phyloP scores from a whole-genome alignment of 345 rosid genomes.

The Corymbia maculata region DNA sequence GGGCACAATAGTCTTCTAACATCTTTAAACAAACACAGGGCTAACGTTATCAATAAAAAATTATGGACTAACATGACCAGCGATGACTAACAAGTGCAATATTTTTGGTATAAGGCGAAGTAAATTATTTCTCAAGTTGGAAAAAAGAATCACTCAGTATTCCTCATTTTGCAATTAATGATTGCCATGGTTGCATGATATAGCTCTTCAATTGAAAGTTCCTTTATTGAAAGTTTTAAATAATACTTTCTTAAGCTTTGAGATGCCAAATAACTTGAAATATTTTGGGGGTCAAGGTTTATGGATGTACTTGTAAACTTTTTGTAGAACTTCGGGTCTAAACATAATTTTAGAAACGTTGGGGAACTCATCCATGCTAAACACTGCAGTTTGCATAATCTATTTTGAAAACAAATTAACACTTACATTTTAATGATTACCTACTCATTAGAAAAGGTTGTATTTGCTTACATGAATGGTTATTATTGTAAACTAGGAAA shows the following conservation, averaged over 20 bases:
- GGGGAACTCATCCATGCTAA: background rate
- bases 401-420: background rate
- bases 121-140: too few species aligned
- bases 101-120: too few species aligned
- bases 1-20: background rate
- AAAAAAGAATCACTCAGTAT: too few species aligned
- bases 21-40: background rate
- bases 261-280: background rate
- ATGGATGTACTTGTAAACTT: background rate
- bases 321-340: background rate
- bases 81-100: too few species aligned
- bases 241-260: background rate
- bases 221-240: background rate
- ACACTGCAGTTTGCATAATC: background rate
- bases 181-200: background rate
- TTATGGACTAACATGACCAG: too few species aligned
- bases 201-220: background rate
- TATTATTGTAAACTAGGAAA: background rate
- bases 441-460: background rate
- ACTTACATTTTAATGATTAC: background rate
- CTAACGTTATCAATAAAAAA: too few species aligned
- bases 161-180: background rate
- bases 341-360: background rate
- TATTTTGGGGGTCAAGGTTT: background rate
- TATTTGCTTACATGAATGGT: background rate